Base-by-base conservation (phyloP, 2,329 filamentous ascomycete species). In the Zarea fungicola region DNA sequence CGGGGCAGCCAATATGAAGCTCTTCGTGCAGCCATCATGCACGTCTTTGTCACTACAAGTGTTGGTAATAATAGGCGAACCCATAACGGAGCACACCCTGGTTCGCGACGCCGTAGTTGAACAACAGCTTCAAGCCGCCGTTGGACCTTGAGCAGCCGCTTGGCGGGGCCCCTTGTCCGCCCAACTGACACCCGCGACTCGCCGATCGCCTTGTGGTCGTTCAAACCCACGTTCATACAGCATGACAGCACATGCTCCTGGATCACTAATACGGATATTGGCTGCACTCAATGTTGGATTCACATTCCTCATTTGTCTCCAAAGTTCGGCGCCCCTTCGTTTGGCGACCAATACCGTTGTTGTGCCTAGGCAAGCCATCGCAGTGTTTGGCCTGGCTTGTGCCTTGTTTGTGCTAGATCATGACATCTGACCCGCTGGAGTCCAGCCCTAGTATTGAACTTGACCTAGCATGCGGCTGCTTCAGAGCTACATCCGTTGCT, bases 191-290 rank as follows among this genome's bases (percentile, higher is more conserved):
- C 44, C 28, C 44, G 44, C 44, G 32, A 48, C 35, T 35, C 36
- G 44, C 44, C 36, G 44, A 48, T 48, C 36, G 44, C 35, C 35
- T 23, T 25, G n/a, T 32, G 44, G n/a, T 48, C 28, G 44, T 39
- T 47, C 26, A 32, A 37, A 26, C 22, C 25, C 31, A 14, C 44
- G 40, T 4, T 26, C 44, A 25, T 32, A 35, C 44, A 26, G 35
- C n/a, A n/a, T n/a, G n/a, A n/a, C n/a, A n/a, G n/a, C n/a, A n/a
- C n/a, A n/a, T n/a, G n/a, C n/a, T n/a, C n/a, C n/a, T n/a, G n/a
- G n/a, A n/a, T n/a, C n/a, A n/a, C n/a, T n/a, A n/a, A n/a, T n/a
- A n/a, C n/a, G n/a, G n/a, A n/a, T n/a, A n/a, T n/a, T n/a, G n/a
- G n/a, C n/a, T n/a, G n/a, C n/a, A n/a, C n/a, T n/a, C n/a, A n/a